Evolutionary conservation across 495 filamentous ascomycete species (phyloP), one percentile per base, ranked within the genome.

Genomic region (Astrothelium subdiscretum): DNA sequence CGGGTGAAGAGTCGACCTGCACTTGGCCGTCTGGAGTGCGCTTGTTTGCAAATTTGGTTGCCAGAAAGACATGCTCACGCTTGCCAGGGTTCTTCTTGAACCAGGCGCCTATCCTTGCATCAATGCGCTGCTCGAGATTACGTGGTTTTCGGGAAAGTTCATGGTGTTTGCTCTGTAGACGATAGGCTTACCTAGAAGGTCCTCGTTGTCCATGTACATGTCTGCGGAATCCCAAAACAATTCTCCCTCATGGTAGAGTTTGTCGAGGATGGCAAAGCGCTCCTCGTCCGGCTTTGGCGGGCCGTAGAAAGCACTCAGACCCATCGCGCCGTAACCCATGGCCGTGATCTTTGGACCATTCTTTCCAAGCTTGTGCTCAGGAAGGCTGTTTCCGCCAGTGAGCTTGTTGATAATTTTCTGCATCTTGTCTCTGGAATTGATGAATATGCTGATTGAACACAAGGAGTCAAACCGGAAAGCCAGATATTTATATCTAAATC

Each of bases 61-160:
- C 69, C 42, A 71, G 65, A 59, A 71, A 71, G 61, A 71, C 66
- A 59, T 71, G 40, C 48, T 71, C 69, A 20, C 69, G 69, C 48
- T 69, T 69, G 59, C 63, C 67, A 1, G 65, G 67, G 61, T 71
- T 71, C 5, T 58, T 57, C 31, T 62, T 61, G 63, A 71, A 69
- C 69, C 69, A 71, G 13, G 67, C 63, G 52, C 69, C 68, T 61
- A 43, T 15, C 2, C 31, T 26, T 22, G 32, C 15, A 11, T 42
- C n/a, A 59, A n/a, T 22, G 20, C 12, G 27, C 3, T 0, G n/a
- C 15, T 12, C 12, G 31, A 59, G 26, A 15, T 26, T 8, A 3
- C n/a, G n/a, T n/a, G n/a, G n/a, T n/a, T n/a, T n/a, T n/a, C n/a
- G n/a, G n/a, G n/a, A 22, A 8, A 20, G 29, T 29, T n/a, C 35